Evolutionary conservation across 192 early-diverging fungal genomes (phyloP).

Genomic region (Coemansia sp.): DNA sequence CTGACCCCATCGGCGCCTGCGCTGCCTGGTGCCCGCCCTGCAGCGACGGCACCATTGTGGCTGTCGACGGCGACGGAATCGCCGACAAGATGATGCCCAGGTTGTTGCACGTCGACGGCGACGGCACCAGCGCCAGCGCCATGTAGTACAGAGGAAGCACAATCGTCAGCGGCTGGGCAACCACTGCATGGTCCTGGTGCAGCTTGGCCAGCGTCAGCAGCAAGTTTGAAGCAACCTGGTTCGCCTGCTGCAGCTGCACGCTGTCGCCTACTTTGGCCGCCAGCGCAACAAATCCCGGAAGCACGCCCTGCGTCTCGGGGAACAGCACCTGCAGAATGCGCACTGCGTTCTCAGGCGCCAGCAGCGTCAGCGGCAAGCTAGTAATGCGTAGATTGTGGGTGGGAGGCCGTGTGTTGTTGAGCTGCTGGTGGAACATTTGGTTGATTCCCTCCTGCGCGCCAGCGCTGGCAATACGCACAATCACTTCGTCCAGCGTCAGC

Average conservation of each 20-base stretch:
- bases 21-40: constrained; percentile 49
- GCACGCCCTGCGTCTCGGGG: constrained; percentile 61
- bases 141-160: constrained; percentile 84
- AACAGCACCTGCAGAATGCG: constrained; percentile 61
- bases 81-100: constrained; percentile 78
- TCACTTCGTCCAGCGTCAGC: constrained; percentile 42
- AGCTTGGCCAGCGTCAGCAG: constrained; percentile 85
- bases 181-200: constrained; percentile 73
- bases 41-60: constrained; percentile 53
- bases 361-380: constrained; percentile 58
- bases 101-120: constrained; percentile 90
- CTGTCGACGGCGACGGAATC: constrained; percentile 61
- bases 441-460: constrained; percentile 45
- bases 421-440: constrained; percentile 45
- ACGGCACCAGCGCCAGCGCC: constrained; percentile 73
- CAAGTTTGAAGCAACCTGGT: constrained; percentile 56
- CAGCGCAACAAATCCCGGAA: constrained; percentile 64
- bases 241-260: constrained; percentile 49
- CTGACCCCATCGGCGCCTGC: constrained; percentile 69
- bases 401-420: constrained; percentile 26
- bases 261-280: constrained; percentile 33
- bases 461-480: constrained; percentile 50
- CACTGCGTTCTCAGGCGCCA: constrained; percentile 64
- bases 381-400: constrained; percentile 25
- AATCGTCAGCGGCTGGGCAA: constrained; percentile 61